phyloP scores from a whole-genome alignment of 495 filamentous ascomycete species.

The Geopyxis carbonaria region DNA sequence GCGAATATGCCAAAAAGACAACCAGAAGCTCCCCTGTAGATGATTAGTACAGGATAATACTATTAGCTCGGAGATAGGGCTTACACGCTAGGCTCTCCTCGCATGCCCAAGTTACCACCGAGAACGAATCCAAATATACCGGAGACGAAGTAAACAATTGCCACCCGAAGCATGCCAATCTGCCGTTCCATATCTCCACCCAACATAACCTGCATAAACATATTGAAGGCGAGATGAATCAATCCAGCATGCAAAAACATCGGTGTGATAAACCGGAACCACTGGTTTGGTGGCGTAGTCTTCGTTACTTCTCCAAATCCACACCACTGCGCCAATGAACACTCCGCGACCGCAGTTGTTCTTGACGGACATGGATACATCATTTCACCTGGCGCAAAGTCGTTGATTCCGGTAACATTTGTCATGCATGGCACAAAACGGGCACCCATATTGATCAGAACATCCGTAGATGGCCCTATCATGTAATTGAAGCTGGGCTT shows the following conservation, averaged over 20 bases:
- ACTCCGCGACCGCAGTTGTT: conserved; percentile 29
- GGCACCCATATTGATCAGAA: conserved; percentile 93
- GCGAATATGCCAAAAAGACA: conserved; percentile 82
- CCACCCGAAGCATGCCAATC: conserved; percentile 73
- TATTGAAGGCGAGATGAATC: conserved; percentile 88
- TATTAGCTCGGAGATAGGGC: background rate
- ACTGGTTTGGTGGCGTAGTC: conserved; percentile 59
- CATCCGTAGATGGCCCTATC: conserved; percentile 80
- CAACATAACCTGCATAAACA: conserved; percentile 73
- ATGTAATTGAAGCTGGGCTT: conserved; percentile 83
- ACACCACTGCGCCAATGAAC: conserved; percentile 61
- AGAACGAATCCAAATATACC: conserved; percentile 96
- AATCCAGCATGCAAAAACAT: conserved; percentile 91
- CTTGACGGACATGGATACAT: conserved; percentile 63
- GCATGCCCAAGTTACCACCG: conserved; percentile 78
- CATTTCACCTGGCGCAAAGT: conserved; percentile 27
- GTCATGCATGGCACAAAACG: conserved; percentile 92
- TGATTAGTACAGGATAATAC: conserved; percentile 6
- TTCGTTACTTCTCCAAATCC: conserved; percentile 51
- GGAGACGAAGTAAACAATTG: conserved; percentile 69
- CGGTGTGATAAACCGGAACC: conserved; percentile 88
- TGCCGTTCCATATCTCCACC: conserved; percentile 78
- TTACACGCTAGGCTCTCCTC: conserved; percentile 54
- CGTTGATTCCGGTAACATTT: conserved; percentile 48
- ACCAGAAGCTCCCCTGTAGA: conserved; percentile 57